A percentile compares a stretch with the other conserved stretches of the same genome.
These are phyloP conservation scores for Cryptosporidium andersoni DNA, from an alignment of 169 alveolate species.

Conservation along the genomic window DNA sequence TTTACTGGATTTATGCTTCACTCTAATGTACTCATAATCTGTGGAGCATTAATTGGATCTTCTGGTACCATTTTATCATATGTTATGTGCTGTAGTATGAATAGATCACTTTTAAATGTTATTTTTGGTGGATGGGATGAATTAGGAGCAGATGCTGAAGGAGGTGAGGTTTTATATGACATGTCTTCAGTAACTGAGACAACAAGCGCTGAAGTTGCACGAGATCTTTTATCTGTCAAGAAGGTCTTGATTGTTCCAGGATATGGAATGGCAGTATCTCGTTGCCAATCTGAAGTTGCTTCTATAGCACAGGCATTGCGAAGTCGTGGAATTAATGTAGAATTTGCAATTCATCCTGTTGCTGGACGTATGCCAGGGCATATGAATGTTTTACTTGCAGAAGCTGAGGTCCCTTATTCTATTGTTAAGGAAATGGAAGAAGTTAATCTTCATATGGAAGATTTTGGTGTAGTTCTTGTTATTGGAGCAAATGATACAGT, in stretches of 20 bases:
- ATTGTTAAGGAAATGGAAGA: slow-evolving; percentile 94
- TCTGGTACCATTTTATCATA: slow-evolving; percentile 93
- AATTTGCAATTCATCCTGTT: slow-evolving; percentile 95
- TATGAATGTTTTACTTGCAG: slow-evolving; percentile 94
- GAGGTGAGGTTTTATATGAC: slow-evolving; percentile 70
- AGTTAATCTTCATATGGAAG: slow-evolving; percentile 83
- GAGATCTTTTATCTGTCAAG: slow-evolving; percentile 81
- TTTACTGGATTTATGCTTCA: slow-evolving; percentile 91
- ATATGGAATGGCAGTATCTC: slow-evolving; percentile 93
- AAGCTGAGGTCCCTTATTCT: slow-evolving; percentile 93
- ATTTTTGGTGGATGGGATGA: slow-evolving; percentile 89
- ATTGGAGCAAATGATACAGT: slow-evolving; percentile 95
- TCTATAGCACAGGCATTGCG: slow-evolving; percentile 79
- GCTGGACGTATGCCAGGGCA: slow-evolving; percentile 98
- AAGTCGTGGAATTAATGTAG: slow-evolving; percentile 83
- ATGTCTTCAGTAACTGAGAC: slow-evolving; percentile 78
- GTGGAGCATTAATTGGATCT: slow-evolving; percentile 94
- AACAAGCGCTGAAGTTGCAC: slow-evolving; percentile 83
- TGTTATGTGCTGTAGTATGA: slow-evolving; percentile 94
- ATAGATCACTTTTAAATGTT: slow-evolving; percentile 86
- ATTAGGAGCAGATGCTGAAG: slow-evolving; percentile 73
- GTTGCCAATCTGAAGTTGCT: slow-evolving; percentile 84
- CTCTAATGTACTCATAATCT: slow-evolving; percentile 87
- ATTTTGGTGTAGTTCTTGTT: slow-evolving; percentile 87
- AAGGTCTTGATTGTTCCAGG: slow-evolving; percentile 93